Conservation (phyloP, 176 grass and related monocot species). For the Avena insularis region DNA sequence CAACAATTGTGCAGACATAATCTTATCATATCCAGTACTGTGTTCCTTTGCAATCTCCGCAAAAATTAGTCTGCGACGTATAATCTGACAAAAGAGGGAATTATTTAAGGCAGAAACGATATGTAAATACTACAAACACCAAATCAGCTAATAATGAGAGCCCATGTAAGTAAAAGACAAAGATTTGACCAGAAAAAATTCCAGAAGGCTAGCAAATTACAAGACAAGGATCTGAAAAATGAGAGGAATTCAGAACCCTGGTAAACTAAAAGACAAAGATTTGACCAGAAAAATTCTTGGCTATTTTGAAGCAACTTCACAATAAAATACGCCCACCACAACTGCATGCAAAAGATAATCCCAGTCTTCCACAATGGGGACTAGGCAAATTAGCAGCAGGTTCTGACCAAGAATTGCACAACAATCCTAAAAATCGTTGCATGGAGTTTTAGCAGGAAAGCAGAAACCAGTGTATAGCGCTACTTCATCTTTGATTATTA, state of each 20-base stretch:
- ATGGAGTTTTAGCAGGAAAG: background rate
- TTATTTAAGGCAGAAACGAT: background rate
- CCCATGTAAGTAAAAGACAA: too few species aligned
- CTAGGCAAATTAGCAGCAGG: background rate
- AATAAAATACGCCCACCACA: too few species aligned
- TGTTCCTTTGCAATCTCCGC: constrained; percentile 52
- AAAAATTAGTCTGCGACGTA: constrained; percentile 55
- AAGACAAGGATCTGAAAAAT: constrained; percentile 1
- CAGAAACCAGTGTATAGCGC: background rate
- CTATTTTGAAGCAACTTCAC: too few species aligned
- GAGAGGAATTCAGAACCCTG: background rate
- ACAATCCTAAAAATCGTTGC: background rate
- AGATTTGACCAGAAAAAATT: too few species aligned
- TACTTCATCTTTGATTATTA: background rate
- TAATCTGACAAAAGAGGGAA: constrained; percentile 32
- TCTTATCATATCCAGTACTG: background rate
- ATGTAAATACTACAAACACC: background rate
- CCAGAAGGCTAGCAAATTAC: background rate
- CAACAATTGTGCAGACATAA: background rate
- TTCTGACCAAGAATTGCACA: background rate
- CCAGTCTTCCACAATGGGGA: too few species aligned
- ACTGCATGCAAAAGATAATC: too few species aligned
- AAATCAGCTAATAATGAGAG: too few species aligned
- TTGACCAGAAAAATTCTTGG: background rate
- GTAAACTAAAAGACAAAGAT: constrained; percentile 1